Conservation (phyloP, 805 yeast genomes). For the Ogataea ramenticola region DNA sequence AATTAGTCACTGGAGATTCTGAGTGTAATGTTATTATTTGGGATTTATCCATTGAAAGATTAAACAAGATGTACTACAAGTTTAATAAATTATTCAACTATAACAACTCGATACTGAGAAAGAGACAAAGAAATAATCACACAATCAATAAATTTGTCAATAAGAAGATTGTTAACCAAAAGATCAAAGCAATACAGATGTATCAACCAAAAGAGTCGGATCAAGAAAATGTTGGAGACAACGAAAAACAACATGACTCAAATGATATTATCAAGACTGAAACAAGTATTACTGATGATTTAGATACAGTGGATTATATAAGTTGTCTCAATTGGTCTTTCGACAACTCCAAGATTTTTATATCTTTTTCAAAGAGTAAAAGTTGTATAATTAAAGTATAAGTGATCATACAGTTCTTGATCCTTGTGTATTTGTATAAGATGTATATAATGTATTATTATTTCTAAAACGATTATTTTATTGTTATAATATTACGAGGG, state of each 20-base stretch:
- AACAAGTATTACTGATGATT: constrained; percentile 1
- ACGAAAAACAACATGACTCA: neutral
- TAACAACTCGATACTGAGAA: neutral
- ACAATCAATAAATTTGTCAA: neutral
- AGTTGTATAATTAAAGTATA: constrained; percentile 19
- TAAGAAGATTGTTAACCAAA: neutral
- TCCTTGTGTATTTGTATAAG: neutral
- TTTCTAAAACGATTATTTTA: neutral
- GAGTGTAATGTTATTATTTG: constrained; percentile 54
- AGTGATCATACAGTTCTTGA: neutral
- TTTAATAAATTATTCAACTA: neutral
- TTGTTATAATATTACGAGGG: too few relatives aligned
- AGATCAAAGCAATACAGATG: constrained; percentile 9
- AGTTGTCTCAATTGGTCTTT: constrained; percentile 20
- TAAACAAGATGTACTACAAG: neutral
- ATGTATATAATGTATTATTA: neutral
- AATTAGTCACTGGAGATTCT: constrained; percentile 58
- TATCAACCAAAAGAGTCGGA: constrained; percentile 18
- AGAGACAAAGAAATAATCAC: neutral
- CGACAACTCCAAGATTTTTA: constrained; percentile 16
- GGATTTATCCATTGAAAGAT: constrained; percentile 24
- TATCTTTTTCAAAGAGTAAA: constrained; percentile 18
- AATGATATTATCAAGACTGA: neutral
- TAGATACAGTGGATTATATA: constrained; percentile 5
- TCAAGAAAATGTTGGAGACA: neutral